Conservation (phyloP, 1,284 basidiomycete species). For the Pseudomicrostroma phylloplanum region DNA sequence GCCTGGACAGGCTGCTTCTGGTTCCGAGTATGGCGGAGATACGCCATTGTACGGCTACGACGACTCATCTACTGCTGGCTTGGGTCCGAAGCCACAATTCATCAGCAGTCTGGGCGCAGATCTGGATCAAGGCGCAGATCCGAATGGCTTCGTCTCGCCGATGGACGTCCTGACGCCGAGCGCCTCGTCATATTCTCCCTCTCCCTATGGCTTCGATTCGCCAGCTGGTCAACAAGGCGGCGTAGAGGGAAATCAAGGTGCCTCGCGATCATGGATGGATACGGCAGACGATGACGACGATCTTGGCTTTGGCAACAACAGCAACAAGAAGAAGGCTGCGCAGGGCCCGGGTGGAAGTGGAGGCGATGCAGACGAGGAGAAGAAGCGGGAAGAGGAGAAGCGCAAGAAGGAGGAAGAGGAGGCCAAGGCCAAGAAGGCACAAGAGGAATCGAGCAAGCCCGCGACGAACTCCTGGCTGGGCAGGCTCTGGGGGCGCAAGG, state of each 20-base stretch:
- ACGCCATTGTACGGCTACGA: slow-evolving; percentile 40
- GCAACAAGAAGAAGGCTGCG: slow-evolving; percentile 51
- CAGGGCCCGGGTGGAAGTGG: not conserved
- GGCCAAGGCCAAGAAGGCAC: slow-evolving; percentile 3
- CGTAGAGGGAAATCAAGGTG: not conserved
- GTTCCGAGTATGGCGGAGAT: not conserved
- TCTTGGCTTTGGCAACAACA: slow-evolving; percentile 77
- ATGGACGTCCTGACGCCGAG: slow-evolving; percentile 61
- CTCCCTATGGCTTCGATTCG: not conserved
- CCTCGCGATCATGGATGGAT: slow-evolving; percentile 19
- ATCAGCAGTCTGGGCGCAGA: slow-evolving; percentile 44
- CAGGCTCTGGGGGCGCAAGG: slow-evolving; percentile 54
- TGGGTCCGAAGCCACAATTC: slow-evolving; percentile 26
- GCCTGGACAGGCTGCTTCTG: not conserved
- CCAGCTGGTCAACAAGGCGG: not conserved
- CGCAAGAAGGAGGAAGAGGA: slow-evolving; percentile 7
- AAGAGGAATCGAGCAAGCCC: slow-evolving; percentile 8
- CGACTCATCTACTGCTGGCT: slow-evolving; percentile 26
- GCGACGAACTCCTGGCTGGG: slow-evolving; percentile 63
- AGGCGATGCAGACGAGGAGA: not conserved
- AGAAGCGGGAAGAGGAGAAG: slow-evolving; percentile 42
- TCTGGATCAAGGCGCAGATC: slow-evolving; percentile 25
- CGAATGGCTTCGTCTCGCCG: slow-evolving; percentile 66
- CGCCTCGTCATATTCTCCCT: not conserved
- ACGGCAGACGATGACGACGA: slow-evolving; percentile 74